phyloP scores from a whole-genome alignment of 176 grass and related monocot genomes.

The Carex kokanica region DNA sequence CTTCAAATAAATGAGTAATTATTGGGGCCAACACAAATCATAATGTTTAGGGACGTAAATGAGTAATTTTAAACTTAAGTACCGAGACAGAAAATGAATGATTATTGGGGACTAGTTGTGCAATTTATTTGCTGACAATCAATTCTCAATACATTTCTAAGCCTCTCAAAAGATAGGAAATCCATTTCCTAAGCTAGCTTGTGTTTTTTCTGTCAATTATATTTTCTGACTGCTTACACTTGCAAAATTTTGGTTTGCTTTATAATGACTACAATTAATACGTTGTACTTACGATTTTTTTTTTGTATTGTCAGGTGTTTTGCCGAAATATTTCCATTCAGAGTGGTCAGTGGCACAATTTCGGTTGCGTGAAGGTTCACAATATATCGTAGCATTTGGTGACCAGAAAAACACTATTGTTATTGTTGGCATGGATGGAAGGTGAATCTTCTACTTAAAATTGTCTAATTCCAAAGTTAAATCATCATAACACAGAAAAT shows the following conservation, averaged over 20 bases:
- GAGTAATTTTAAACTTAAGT: not conserved
- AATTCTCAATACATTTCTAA: not conserved
- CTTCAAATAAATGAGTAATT: not conserved
- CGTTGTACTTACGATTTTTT: not conserved
- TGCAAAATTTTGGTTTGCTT: not conserved
- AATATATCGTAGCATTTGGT: slow-evolving; percentile 61
- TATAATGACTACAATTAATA: not conserved
- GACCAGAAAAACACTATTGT: slow-evolving; percentile 52
- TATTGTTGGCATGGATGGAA: slow-evolving; percentile 73
- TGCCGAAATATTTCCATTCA: slow-evolving; percentile 71
- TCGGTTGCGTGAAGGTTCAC: slow-evolving; percentile 42
- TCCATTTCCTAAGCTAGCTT: not conserved
- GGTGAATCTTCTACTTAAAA: slow-evolving; percentile 31
- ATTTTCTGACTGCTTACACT: not conserved
- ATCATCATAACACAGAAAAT: not conserved
- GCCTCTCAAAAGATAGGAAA: not conserved
- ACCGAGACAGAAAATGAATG: not conserved
- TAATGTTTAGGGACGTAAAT: not conserved
- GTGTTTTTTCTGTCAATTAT: slow-evolving; percentile 2
- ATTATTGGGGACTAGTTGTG: not conserved
- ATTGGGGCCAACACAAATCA: not conserved
- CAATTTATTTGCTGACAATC: not conserved
- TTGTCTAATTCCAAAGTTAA: not conserved
- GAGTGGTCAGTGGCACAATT: slow-evolving; percentile 67
- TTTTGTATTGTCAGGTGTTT: slow-evolving; percentile 42